Conservation (phyloP, 768 basidiomycete species). For the Naganishia vishniacii region DNA sequence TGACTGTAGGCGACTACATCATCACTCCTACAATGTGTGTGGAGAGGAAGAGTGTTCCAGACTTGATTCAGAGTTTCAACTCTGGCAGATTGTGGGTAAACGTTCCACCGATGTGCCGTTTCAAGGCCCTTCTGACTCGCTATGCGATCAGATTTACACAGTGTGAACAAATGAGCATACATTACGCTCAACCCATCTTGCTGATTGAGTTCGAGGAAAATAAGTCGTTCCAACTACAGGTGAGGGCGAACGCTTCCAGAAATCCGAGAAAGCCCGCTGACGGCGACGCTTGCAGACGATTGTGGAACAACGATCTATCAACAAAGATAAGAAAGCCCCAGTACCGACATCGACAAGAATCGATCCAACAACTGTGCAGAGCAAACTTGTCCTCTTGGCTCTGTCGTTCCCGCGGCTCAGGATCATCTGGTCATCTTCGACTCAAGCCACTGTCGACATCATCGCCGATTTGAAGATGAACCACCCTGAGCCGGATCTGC, state of each 20-base stretch:
- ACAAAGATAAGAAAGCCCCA: conserved; percentile 35
- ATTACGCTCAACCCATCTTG: conserved; percentile 88
- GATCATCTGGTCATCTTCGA: conserved; percentile 96
- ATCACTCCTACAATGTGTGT: conserved; percentile 91
- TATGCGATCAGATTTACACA: conserved; percentile 70
- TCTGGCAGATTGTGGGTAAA: conserved; percentile 81
- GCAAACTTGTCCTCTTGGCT: conserved; percentile 84
- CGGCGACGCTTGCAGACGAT: conserved; percentile 42
- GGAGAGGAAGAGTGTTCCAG: conserved; percentile 89
- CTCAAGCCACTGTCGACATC: conserved; percentile 83
- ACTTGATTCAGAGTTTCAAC: conserved; percentile 86
- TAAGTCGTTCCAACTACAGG: conserved; percentile 86
- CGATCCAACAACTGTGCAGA: conserved; percentile 64
- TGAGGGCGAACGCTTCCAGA: conserved; percentile 41
- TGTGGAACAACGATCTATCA: conserved; percentile 32
- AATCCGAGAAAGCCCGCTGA: neutral
- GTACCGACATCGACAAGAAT: conserved; percentile 45
- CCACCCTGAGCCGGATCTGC: conserved; percentile 71
- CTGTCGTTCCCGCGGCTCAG: conserved; percentile 85
- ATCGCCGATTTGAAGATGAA: conserved; percentile 84
- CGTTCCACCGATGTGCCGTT: neutral
- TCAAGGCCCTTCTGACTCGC: neutral
- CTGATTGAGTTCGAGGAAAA: conserved; percentile 97
- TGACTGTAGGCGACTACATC: conserved; percentile 94
- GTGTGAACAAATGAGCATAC: conserved; percentile 91